Percentiles rank a stretch among this genome's conserved stretches.
These are phyloP conservation scores for Bromus sterilis DNA, from an alignment of 176 grass and related monocot species.

Conservation along the genomic window DNA sequence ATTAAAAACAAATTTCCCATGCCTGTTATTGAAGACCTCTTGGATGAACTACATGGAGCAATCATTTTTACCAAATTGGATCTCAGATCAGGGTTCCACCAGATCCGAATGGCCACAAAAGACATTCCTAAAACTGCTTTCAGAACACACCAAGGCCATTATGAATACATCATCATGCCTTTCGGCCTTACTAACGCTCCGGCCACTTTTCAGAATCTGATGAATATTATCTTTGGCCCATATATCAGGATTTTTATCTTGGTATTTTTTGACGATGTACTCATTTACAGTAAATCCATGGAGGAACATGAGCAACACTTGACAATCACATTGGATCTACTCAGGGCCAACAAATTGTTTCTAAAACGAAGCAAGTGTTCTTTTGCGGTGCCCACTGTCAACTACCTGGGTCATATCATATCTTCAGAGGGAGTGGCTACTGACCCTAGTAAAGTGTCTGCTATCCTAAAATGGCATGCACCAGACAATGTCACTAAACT, in stretches of 20 bases:
- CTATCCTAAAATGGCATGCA: not conserved
- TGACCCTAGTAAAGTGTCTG: not conserved
- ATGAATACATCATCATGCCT: not conserved
- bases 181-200: not conserved
- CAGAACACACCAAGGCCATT: not conserved
- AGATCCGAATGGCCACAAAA: not conserved
- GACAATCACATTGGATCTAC: fast-evolving
- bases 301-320: not conserved
- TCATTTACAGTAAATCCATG: not conserved
- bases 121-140: not conserved
- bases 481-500: not conserved
- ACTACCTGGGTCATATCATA: not conserved
- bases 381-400: fast-evolving
- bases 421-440: not conserved
- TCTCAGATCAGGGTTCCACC: not conserved
- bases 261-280: not conserved
- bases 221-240: not conserved
- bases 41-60: not conserved
- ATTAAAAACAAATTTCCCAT: not conserved
- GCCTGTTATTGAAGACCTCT: not conserved
- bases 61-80: not conserved
- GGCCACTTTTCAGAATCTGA: not conserved
- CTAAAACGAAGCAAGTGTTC: not conserved
- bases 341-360: not conserved
- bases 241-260: not conserved